Conservation (phyloP, 495 filamentous ascomycete genomes). For the Penicillium longicatenatum region DNA sequence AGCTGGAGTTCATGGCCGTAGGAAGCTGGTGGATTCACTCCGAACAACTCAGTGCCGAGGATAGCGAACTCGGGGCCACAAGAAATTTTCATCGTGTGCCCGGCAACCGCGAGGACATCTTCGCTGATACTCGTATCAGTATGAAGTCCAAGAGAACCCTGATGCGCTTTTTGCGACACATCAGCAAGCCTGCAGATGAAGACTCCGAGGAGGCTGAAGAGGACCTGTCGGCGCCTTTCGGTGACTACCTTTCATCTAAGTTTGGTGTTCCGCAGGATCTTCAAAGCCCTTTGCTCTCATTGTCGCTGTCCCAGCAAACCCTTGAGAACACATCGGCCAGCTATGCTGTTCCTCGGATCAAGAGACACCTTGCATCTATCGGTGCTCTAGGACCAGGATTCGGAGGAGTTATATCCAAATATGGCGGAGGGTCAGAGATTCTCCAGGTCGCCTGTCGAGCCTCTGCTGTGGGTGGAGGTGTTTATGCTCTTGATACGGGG, state of each 20-base stretch:
- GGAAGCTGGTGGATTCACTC: conserved; percentile 88
- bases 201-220: conserved; percentile 28
- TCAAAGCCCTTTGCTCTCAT: conserved; percentile 71
- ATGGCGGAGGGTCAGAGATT: conserved; percentile 91
- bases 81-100: conserved; percentile 64
- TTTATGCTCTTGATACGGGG: conserved; percentile 80
- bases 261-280: conserved; percentile 75
- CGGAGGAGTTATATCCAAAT: conserved; percentile 82
- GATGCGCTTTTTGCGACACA: conserved; percentile 83
- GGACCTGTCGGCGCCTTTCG: conserved; percentile 51
- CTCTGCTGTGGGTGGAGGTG: conserved; percentile 85
- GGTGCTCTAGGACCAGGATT: conserved; percentile 86
- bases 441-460: conserved; percentile 91
- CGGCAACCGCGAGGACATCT: conserved; percentile 84
- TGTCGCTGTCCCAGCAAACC: conserved; percentile 70
- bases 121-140: conserved; percentile 69
- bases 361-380: conserved; percentile 82
- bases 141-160: conserved; percentile 75
- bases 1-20: conserved; percentile 91
- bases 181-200: conserved; percentile 39
- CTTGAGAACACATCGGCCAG: conserved; percentile 60
- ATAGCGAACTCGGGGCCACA: conserved; percentile 13
- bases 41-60: conserved; percentile 12
- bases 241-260: conserved; percentile 63
- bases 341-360: conserved; percentile 67